Conservation (phyloP, 2,329 filamentous ascomycete genomes). For the Pseudogymnoascus verrucosus region DNA sequence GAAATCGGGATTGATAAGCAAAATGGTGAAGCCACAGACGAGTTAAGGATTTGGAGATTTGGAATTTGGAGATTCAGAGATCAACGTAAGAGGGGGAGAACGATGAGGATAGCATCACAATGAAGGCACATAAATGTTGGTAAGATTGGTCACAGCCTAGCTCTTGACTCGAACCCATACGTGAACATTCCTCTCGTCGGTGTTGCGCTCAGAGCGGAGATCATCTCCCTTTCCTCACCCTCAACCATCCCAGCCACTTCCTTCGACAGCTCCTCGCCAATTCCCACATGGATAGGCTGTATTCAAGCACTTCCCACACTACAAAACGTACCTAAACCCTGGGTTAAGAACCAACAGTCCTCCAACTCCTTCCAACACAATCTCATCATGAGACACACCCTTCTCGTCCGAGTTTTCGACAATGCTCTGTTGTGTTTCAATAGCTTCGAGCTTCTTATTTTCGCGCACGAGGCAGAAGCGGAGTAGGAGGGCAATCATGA, state of each 20-base stretch:
- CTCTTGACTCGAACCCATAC: background rate
- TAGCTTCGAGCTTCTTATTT: slow-evolving; percentile 13
- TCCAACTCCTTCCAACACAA: slow-evolving; percentile 10
- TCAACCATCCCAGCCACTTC: background rate
- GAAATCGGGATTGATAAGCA: background rate
- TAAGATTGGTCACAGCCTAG: too few relatives aligned
- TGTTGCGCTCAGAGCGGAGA: too few relatives aligned
- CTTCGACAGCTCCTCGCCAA: background rate
- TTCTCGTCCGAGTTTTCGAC: background rate
- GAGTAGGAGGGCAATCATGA: slow-evolving; percentile 10
- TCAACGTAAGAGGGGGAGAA: background rate
- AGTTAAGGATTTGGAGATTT: background rate
- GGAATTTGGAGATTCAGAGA: background rate
- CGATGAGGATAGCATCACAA: background rate
- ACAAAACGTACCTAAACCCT: slow-evolving; percentile 16
- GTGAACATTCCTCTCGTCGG: too few relatives aligned
- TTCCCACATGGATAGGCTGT: background rate
- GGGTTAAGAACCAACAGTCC: slow-evolving; percentile 11
- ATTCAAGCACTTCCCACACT: background rate
- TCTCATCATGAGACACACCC: slow-evolving; percentile 6
- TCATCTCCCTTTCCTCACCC: background rate
- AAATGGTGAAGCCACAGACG: background rate
- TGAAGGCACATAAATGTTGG: background rate
- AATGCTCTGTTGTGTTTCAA: slow-evolving; percentile 9
- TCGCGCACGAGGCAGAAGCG: slow-evolving; percentile 12